A percentile compares a stretch with the other conserved stretches of the same genome.
These are phyloP conservation scores for Anaeromyces robustus DNA, from an alignment of 192 early-diverging fungal species.

Conservation along the genomic window DNA sequence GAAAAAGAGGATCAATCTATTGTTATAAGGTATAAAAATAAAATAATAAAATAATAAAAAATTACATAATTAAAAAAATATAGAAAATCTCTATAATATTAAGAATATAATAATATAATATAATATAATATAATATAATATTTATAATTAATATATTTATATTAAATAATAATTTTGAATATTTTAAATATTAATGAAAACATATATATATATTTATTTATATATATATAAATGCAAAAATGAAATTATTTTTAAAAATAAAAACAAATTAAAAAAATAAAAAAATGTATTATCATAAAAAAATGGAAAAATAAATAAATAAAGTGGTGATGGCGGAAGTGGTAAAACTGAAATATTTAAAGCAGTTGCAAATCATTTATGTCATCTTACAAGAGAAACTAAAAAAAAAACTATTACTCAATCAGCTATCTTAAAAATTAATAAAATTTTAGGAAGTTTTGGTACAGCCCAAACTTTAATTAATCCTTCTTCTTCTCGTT, in stretches of 20 bases:
- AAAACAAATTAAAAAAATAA: background rate
- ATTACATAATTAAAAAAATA: no score
- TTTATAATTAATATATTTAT: no score
- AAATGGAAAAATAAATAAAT: background rate
- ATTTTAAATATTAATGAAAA: no score
- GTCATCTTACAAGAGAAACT: background rate
- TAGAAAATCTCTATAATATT: no score
- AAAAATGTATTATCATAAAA: background rate
- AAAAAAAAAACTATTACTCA: background rate
- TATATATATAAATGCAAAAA: no score
- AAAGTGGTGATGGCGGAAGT: background rate
- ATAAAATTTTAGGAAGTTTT: conserved; percentile 70
- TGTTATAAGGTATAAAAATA: background rate
- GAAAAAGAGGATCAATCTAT: background rate
- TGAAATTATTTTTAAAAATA: no score
- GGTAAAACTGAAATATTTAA: background rate
- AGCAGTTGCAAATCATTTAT: background rate
- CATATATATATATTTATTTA: no score
- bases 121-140: no score
- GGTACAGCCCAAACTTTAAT: conserved; percentile 63
- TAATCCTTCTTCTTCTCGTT: conserved; percentile 68
- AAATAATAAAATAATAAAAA: background rate
- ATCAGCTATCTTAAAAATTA: conserved; percentile 33
- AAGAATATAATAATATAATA: no score
- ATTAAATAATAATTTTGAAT: no score